Base-by-base conservation (phyloP, 1,284 basidiomycete species). In the Moesziomyces globuligerus region DNA sequence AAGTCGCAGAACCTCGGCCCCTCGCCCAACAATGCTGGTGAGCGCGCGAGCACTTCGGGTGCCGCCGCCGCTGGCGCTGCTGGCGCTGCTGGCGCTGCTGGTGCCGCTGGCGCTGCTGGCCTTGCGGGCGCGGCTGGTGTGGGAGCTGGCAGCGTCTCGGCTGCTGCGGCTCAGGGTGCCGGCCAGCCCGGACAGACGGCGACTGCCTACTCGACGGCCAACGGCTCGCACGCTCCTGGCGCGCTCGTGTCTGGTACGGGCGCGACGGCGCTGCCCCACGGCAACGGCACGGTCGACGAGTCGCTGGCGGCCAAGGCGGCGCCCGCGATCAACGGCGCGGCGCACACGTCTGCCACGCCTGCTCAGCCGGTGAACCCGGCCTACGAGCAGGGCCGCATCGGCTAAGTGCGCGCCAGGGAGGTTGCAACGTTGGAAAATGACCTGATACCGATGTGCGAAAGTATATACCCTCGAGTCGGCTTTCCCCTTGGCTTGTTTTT, bases 291-390 rank as follows among this genome's bases (percentile, higher is more conserved):
- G 25, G 39, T 47, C n/a, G 56, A 66, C 24, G 65, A 48, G 6
- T 54, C 58, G 48, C 21, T 45, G 53, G 13, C 32, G 17, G 43
- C 46, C 54, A 67, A 72, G 64, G 44, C 62, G 17, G 69, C 66
- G 5, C 66, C 66, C 17, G 66, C 66, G 5, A 69, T 69, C 67
- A 60, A 60, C 60, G 60, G 60, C n/a, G 67, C 67, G 47, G 54
- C 55, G n/a, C 55, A 62, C 51, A 64, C 20, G 42, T 10, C 21
- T 13, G 29, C 38, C 15, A 51, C 54, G 55, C 51, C 48, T 8
- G 51, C 29, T 3, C 70, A 72, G 50, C 64, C 70, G 28, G 54
- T 72, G 32, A 72, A 72, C 65, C 57, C 65, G 5, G 60, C 70
- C 5, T 68, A 28, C 57, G 43, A 65, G 53, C 45, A 49, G 25